Evolutionary conservation across 2,329 filamentous ascomycete species (phyloP).

Genomic region (Epichloe glyceriae): DNA sequence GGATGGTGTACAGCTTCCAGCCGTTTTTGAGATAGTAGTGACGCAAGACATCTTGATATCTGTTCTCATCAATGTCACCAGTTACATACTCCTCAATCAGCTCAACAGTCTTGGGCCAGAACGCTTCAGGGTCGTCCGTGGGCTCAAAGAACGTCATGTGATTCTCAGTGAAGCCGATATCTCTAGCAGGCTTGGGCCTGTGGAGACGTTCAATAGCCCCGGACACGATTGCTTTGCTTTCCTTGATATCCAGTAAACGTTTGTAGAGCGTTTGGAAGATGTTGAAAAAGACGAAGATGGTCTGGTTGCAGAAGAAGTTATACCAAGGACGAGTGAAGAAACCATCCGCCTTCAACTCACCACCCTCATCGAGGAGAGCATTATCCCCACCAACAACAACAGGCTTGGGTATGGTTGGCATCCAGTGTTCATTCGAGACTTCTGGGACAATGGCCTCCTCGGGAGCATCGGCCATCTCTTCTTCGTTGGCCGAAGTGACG

Average conservation of each 20-base stretch:
- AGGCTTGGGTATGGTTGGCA: constrained; percentile 47
- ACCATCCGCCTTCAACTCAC: constrained; percentile 61
- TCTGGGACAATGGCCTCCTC: constrained; percentile 49
- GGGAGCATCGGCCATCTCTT: constrained; percentile 53
- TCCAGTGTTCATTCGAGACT: constrained; percentile 49
- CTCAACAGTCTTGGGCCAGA: constrained; percentile 74
- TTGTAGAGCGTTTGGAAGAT: constrained; percentile 86
- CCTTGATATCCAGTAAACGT: constrained; percentile 72
- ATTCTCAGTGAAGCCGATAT: constrained; percentile 74
- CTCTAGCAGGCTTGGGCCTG: constrained; percentile 65
- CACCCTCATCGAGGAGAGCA: constrained; percentile 43
- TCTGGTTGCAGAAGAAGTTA: constrained; percentile 84
- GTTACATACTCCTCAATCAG: constrained; percentile 80
- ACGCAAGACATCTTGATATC: constrained; percentile 81
- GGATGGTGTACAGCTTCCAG: constrained; percentile 87
- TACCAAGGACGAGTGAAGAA: constrained; percentile 70
- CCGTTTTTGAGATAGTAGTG: constrained; percentile 84
- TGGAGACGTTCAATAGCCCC: constrained; percentile 62
- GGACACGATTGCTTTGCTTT: constrained; percentile 58
- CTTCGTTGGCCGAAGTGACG: constrained; percentile 61
- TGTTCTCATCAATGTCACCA: constrained; percentile 66
- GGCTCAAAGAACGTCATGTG: constrained; percentile 63
- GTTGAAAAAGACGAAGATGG: constrained; percentile 88
- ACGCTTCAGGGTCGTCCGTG: constrained; percentile 47
- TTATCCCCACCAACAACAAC: constrained; percentile 39